Conservation (phyloP, 2,329 filamentous ascomycete genomes). For the Scytalidium lignicola region DNA sequence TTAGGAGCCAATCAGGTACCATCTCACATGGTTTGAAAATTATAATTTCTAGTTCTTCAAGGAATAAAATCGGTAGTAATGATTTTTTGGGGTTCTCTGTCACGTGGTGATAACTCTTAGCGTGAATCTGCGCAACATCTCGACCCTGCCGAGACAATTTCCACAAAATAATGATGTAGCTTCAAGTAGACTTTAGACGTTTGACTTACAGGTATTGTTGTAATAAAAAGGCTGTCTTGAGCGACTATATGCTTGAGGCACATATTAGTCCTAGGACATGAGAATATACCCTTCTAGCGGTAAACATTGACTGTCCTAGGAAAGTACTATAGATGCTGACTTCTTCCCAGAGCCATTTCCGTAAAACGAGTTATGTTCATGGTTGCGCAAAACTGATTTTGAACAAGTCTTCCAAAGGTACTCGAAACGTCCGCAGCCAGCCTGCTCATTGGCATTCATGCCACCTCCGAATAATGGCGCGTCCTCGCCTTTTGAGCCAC, state of each 20-base stretch:
- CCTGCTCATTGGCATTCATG: slow-evolving; percentile 46
- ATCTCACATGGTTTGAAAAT: not conserved
- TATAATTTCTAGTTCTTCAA: not conserved
- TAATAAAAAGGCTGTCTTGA: not conserved
- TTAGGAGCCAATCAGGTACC: not conserved
- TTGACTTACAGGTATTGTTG: not conserved
- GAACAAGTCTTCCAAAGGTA: not conserved
- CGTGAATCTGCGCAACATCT: not conserved
- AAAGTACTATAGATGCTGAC: not conserved
- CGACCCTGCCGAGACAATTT: not conserved
- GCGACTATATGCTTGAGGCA: not conserved
- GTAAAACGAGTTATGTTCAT: not conserved
- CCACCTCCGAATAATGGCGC: slow-evolving; percentile 61
- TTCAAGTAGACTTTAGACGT: not conserved
- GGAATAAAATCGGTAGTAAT: not conserved
- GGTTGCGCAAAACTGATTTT: not conserved
- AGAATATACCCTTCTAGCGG: not conserved
- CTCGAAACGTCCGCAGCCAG: slow-evolving; percentile 3
- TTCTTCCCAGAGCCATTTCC: too few species aligned
- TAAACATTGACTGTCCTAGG: not conserved
- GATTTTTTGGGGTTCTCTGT: not conserved
- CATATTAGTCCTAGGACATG: not conserved
- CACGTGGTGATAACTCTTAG: not conserved
- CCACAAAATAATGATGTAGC: not conserved
- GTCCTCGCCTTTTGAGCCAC: slow-evolving; percentile 62